phyloP scores from a whole-genome alignment of 139 green algal species.

The Chlorella sp. region DNA sequence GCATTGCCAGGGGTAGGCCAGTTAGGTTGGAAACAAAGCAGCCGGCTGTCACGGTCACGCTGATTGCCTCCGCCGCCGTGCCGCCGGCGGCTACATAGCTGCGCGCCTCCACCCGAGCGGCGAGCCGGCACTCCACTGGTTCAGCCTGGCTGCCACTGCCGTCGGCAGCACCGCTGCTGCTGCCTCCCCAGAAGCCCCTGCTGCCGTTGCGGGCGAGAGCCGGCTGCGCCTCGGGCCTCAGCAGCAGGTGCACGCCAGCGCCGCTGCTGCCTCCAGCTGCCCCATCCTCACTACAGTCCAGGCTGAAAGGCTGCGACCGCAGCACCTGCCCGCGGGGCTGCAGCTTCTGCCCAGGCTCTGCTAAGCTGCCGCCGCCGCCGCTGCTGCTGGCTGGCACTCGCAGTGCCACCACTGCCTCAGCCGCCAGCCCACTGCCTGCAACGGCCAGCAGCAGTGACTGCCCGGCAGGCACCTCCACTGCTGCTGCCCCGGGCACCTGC shows the following conservation, averaged over 20 bases:
- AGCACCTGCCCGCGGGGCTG: background rate
- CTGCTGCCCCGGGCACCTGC: constrained; percentile 10
- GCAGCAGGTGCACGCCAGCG: constrained; percentile 2
- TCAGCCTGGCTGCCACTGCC: background rate
- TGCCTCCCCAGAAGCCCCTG: constrained; percentile 21
- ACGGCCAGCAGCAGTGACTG: constrained; percentile 6
- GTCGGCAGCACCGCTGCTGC: background rate
- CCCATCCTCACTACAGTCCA: background rate
- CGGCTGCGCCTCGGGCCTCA: background rate
- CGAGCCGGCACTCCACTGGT: constrained; percentile 23
- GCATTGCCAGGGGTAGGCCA: constrained; percentile 13
- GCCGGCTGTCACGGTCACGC: constrained; percentile 35
- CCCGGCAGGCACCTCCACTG: constrained; percentile 6
- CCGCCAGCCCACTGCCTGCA: background rate
- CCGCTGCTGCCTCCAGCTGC: background rate
- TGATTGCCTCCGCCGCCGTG: background rate
- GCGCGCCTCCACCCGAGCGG: constrained; percentile 4
- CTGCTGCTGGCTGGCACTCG: background rate
- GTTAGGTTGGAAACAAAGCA: constrained; percentile 49
- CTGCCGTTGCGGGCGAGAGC: background rate
- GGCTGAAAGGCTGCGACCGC: constrained; percentile 10
- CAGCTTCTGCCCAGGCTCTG: background rate
- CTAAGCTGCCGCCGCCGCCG: background rate
- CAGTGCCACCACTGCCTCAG: background rate
- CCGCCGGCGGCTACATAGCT: background rate